Evolutionary conservation across 495 filamentous ascomycete genomes (phyloP).

Genomic region (Penicillium antarcticum): DNA sequence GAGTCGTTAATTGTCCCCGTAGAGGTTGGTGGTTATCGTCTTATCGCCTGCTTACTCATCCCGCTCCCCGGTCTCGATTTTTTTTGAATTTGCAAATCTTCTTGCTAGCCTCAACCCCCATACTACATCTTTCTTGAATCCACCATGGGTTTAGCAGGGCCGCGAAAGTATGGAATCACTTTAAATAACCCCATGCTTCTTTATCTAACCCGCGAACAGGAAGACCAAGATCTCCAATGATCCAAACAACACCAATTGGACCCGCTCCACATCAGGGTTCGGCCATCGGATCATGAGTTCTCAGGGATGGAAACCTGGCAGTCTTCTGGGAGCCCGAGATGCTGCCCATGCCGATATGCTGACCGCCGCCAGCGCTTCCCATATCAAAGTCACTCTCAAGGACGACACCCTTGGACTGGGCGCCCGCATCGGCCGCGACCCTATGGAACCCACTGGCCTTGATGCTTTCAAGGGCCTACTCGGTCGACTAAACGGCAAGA

Average conservation of each 20-base stretch:
- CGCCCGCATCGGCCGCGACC: slow-evolving; percentile 61
- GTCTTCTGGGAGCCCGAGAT: slow-evolving; percentile 70
- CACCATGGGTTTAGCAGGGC: slow-evolving; percentile 70
- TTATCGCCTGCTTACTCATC: slow-evolving; percentile 18
- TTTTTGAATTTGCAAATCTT: not conserved
- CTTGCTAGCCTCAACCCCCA: not conserved
- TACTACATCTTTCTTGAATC: not conserved
- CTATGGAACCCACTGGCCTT: slow-evolving; percentile 71
- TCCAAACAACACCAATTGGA: slow-evolving; percentile 93
- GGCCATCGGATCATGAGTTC: slow-evolving; percentile 81
- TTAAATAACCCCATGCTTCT: not conserved
- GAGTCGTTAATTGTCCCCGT: not conserved
- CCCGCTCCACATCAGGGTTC: slow-evolving; percentile 72
- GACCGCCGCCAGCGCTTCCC: slow-evolving; percentile 70
- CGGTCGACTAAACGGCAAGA: slow-evolving; percentile 86
- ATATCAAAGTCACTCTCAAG: slow-evolving; percentile 76
- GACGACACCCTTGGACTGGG: slow-evolving; percentile 89
- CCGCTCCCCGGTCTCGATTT: not conserved
- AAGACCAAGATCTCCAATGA: slow-evolving; percentile 80
- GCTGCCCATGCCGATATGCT: slow-evolving; percentile 69
- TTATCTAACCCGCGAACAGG: slow-evolving; percentile 42
- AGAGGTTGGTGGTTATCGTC: not conserved
- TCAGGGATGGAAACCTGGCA: slow-evolving; percentile 88
- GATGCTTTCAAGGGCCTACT: slow-evolving; percentile 80
- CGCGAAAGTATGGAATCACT: slow-evolving; percentile 56